Evolutionary conservation across 805 yeast genomes (phyloP).

Genomic region (Teunomyces stri): DNA sequence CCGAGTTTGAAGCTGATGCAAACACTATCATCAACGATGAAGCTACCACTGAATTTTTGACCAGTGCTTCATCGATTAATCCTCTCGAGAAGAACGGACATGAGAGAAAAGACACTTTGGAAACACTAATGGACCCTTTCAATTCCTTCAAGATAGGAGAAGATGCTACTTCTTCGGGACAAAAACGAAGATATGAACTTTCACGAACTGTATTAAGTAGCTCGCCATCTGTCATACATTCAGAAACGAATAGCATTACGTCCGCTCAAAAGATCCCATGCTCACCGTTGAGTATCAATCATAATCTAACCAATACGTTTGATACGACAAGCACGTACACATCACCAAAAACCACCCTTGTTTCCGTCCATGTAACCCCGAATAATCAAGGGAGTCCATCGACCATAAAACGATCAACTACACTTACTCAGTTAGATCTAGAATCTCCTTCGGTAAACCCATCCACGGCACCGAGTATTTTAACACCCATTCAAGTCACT

Average conservation of each 20-base stretch:
- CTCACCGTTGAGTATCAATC: conserved; percentile 20
- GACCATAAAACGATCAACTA: conserved; percentile 30
- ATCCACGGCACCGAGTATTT: conserved; percentile 34
- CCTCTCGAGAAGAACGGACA: conserved; percentile 7
- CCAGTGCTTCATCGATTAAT: not conserved
- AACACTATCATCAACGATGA: conserved; percentile 3
- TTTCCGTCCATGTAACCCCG: conserved; percentile 14
- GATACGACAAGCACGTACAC: conserved; percentile 11
- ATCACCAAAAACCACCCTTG: conserved; percentile 15
- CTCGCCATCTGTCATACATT: conserved; percentile 13
- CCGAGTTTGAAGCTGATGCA: conserved; percentile 1
- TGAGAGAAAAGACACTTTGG: conserved; percentile 13
- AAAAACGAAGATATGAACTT: conserved; percentile 15
- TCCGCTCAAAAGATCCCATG: conserved; percentile 9
- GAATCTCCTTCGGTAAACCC: conserved; percentile 23
- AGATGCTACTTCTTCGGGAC: conserved; percentile 2
- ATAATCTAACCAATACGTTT: conserved; percentile 15
- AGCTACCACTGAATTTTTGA: not conserved
- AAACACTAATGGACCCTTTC: conserved; percentile 17
- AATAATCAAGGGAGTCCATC: conserved; percentile 19
- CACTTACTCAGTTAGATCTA: conserved; percentile 29
- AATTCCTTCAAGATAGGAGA: conserved; percentile 6
- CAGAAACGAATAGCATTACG: conserved; percentile 8
- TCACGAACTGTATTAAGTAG: conserved; percentile 16
- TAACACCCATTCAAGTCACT: conserved; percentile 44